Base-by-base conservation (phyloP, 1,139 yeast genomes). In the Hyphopichia burtonii region DNA sequence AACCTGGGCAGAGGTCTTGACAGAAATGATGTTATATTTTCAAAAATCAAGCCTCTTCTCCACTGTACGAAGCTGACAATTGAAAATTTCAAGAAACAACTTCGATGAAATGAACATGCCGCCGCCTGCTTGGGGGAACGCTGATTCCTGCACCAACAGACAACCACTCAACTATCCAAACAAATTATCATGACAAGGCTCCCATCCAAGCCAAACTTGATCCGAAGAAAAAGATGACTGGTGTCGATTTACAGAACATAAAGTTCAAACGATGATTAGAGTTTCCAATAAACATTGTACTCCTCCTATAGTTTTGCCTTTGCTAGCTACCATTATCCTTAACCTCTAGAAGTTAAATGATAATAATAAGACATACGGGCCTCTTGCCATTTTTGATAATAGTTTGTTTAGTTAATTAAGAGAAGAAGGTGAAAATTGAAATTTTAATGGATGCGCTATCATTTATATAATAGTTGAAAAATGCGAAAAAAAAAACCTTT, bases 341-440 rank as follows among this genome's bases (percentile, higher is more conserved):
- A 18, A 25, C 19, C 31, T 12, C 30, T 23, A 8, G 22, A 18
- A 31, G n/a, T 16, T 20, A 11, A 25, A 28, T 16, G 30, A 38
- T 38, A 38, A 38, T 28, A 27, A 43, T 51, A 43, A 45, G 66
- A 82, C 88, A 75, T 81, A 82, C 86, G 93, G 95, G 86, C 95
- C 95, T 86, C 95, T 85, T 80, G 90, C 94, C 95, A 86, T 86
- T 76, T 78, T 83, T 58, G 67, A 31, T 34, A 10, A 31, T 60
- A 65, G 63, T 59, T 61, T 36, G 23, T 42, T 45, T 39, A 30
- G 41, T 31, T 14, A 47, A 42, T 37, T 44, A 39, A 43, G 41
- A 35, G 45, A 32, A 34, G 43, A 42, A 23, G 32, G n/a, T 33
- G 33, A 40, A 36, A 32, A 37, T 31, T 31, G 22, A 31, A 31